These are phyloP conservation scores for Trichomonas tenax DNA, from an alignment of 208 protist genomes.

Conservation along the genomic window DNA sequence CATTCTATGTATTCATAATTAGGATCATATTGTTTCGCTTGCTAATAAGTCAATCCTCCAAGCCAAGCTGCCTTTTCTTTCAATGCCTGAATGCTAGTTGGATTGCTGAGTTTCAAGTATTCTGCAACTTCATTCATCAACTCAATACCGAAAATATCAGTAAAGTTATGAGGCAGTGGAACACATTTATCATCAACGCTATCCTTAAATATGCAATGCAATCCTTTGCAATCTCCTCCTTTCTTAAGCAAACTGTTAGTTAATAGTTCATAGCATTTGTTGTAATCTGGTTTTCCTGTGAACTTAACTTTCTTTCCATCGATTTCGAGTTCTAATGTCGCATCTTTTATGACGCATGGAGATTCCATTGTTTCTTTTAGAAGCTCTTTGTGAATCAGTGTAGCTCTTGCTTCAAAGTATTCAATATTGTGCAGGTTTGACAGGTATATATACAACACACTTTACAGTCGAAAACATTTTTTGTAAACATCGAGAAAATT, in stretches of 20 bases:
- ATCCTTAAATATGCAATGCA: not conserved
- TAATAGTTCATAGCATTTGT: not conserved
- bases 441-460: no score
- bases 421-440: no score
- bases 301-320: not conserved
- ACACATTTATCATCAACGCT: not conserved
- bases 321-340: not conserved
- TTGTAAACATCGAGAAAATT: no score
- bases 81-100: not conserved
- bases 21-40: not conserved
- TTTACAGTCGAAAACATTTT: no score
- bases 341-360: not conserved
- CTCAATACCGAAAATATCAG: not conserved
- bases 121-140: not conserved
- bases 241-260: not conserved
- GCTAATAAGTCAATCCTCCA: not conserved
- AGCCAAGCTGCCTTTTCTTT: not conserved
- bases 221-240: not conserved
- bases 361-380: not conserved
- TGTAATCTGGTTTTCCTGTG: not conserved
- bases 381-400: not conserved
- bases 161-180: not conserved
- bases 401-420: not conserved
- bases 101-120: not conserved
- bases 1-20: not conserved